Evolutionary conservation across 2,329 filamentous ascomycete species (phyloP), one percentile per base, ranked within the genome.

Genomic region (Scedosporium boydii): DNA sequence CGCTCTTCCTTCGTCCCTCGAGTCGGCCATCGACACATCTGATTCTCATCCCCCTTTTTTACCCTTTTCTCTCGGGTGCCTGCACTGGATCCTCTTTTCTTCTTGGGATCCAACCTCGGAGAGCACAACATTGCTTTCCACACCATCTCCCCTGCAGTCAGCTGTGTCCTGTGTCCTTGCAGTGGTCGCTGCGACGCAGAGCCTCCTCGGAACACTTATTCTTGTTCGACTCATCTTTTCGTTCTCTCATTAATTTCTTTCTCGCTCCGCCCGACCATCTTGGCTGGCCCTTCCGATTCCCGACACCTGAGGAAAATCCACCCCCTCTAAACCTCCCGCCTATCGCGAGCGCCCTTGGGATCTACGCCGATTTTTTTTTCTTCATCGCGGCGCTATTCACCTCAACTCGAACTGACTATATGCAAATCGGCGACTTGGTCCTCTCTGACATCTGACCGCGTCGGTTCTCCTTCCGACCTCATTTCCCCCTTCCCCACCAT

Each of bases 331-430:
- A 21, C 46, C 46, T 51, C n/a, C 46, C 46, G 46, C 46, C 46
- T 18, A 51, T 23, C 46, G 21, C 34, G 34, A 38, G 34, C 34
- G 34, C 10, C 34, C 10, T 38, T 38, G 34, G 34, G 34, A 48
- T 42, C 12, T 58, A 46, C 51, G 46, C 34, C 29, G 29, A 42
- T 23, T 60, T 53, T 44, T 44, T 60, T 58, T 41, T 58, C 38
- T 57, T 60, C 60, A 18, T 46, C 51, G 42, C 51, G 38, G 59
- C 29, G 48, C 62, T 16, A 44, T 63, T 48, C 58, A 23, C 42
- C 27, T 58, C 53, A 59, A 56, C 51, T 58, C 57, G 62, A 38
- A 60, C 58, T 46, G 60, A 23, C 60, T 61, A 55, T 53, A 64
- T 66, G 65, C 62, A 62, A 59, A 34, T 34, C 59, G 59, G 27